phyloP scores from a whole-genome alignment of 2,329 filamentous ascomycete genomes.

The Chrysoporthe puriensis region DNA sequence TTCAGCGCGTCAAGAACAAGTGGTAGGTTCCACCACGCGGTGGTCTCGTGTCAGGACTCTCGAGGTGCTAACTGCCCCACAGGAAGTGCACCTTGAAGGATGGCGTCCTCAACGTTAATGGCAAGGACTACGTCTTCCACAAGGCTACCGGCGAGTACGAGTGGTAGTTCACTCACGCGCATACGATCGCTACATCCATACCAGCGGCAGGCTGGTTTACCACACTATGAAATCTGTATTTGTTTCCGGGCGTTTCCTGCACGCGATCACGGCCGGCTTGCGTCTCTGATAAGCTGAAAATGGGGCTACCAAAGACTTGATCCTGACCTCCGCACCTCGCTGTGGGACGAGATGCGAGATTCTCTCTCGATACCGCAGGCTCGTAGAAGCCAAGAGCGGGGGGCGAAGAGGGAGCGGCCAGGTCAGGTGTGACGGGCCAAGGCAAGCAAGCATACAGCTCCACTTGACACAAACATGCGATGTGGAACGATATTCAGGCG shows the following conservation, averaged over 20 bases:
- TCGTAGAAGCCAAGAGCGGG: background rate
- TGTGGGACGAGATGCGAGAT: background rate
- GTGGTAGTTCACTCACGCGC: slow-evolving; percentile 64
- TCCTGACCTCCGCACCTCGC: background rate
- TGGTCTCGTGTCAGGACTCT: background rate
- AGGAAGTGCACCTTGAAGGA: slow-evolving; percentile 99
- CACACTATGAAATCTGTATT: background rate
- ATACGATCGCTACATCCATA: background rate
- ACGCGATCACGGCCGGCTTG: slow-evolving; percentile 12
- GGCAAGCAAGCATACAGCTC: background rate
- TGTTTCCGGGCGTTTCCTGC: background rate
- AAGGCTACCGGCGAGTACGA: slow-evolving; percentile 98
- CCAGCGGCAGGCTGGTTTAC: background rate
- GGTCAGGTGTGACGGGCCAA: background rate
- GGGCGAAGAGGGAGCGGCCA: background rate
- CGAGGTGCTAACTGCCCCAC: slow-evolving; percentile 9
- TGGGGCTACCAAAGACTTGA: background rate
- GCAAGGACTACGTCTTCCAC: slow-evolving; percentile 97
- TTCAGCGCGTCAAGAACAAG: slow-evolving; percentile 98
- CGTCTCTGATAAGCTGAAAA: background rate
- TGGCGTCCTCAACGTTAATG: slow-evolving; percentile 88
- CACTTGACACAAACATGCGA: background rate
- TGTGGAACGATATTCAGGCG: background rate
- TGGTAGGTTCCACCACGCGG: slow-evolving; percentile 56
- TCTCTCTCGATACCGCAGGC: background rate